These are phyloP conservation scores for Diaporthe australafricana DNA, from an alignment of 2,329 filamentous ascomycete genomes.

Conservation along the genomic window DNA sequence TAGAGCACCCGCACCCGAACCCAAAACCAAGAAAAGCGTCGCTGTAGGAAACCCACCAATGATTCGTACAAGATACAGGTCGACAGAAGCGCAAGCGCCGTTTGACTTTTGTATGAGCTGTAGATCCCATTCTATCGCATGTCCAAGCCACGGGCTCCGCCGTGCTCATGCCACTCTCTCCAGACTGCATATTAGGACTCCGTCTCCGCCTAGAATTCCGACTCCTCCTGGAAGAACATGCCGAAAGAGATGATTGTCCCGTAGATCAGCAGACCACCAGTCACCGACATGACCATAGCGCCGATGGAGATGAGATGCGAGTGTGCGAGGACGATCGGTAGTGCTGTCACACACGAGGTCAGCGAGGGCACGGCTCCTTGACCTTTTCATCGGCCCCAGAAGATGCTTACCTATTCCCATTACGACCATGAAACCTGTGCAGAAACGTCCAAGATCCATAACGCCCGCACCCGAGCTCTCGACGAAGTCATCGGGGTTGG, in stretches of 20 bases:
- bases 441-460: slow-evolving; percentile 93
- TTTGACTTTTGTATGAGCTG: slow-evolving; percentile 4
- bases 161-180: slow-evolving; percentile 1
- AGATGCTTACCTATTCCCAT: slow-evolving; percentile 90
- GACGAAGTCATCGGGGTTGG: slow-evolving; percentile 96
- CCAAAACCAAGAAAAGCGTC: slow-evolving; percentile 13
- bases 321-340: slow-evolving; percentile 90
- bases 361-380: background rate
- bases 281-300: slow-evolving; percentile 95
- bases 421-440: slow-evolving; percentile 94
- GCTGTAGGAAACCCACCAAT: slow-evolving; percentile 26
- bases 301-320: slow-evolving; percentile 83
- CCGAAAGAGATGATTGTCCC: slow-evolving; percentile 98
- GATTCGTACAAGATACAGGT: slow-evolving; percentile 29
- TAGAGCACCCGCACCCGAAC: slow-evolving; percentile 14
- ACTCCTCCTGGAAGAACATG: slow-evolving; percentile 98
- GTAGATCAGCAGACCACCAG: slow-evolving; percentile 94
- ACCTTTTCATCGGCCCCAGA: background rate
- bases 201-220: slow-evolving; percentile 79
- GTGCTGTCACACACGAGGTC: slow-evolving; percentile 64
- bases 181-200: slow-evolving; percentile 27
- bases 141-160: background rate
- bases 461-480: slow-evolving; percentile 84
- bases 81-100: slow-evolving; percentile 10
- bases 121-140: slow-evolving; percentile 8